Evolutionary conservation across 177 flowering plant species (phyloP), one percentile per base, ranked within the genome.

Genomic region (Vitis hybrid): DNA sequence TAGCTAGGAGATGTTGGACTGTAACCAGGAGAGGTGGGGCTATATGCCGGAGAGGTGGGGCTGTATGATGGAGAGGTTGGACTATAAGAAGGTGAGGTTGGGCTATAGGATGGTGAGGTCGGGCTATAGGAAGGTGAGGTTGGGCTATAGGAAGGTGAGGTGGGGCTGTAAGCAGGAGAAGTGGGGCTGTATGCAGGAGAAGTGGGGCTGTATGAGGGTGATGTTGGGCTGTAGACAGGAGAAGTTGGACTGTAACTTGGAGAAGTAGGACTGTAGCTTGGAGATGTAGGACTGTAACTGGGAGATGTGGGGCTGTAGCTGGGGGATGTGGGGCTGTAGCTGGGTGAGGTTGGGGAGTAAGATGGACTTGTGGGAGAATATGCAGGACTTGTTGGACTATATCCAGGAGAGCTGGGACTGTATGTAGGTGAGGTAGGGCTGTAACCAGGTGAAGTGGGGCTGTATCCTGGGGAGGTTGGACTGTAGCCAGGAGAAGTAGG

Each of bases 391-490:
- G 95, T 91, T 5, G 98, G 98, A 66, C 93, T 90, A 70, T 94
- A 94, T 10, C 91, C 90, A 30, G 97, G 98, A 72, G 97, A 91
- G 73, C 89, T 91, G 2, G 98, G 98, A 69, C 98, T 94, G 65
- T 94, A 94, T 1, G 90, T 92, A 58, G 98, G 98, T 35, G 97
- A 93, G 1, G 94, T 89, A 1, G 98, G 99, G 65, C 99, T 95
- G 63, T 93, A 95, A 1, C 92, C 96, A 15, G 98, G 99, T 0
- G 99, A 95, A 0, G 97, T 88, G 1, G 99, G 98, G 64, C 97
- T 93, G 54, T 95, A 95, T 1, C 94, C 99, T 11, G 99, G 99
- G 1, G 99, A 93, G 0, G 97, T 88, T 1, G 98, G 98, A 49
- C 97, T 92, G 56, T 91, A 94, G 0, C 92, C 95, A 14, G 97